Evolutionary conservation across 805 yeast species (phyloP).

Genomic region (Suhomyces vadensis): DNA sequence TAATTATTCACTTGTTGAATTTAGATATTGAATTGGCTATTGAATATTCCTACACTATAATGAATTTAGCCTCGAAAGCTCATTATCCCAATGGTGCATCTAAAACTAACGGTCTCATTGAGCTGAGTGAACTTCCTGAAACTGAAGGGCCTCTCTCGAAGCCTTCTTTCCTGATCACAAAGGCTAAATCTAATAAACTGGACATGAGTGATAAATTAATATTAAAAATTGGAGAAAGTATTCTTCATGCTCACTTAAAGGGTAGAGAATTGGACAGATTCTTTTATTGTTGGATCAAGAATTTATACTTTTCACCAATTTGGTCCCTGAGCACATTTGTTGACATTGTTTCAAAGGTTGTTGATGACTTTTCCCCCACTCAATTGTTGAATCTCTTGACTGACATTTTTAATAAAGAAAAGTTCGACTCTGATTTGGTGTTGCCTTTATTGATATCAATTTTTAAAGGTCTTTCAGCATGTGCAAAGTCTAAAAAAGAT

Average conservation of each 20-base stretch:
- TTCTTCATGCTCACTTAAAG: constrained; percentile 50
- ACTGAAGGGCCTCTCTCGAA: too few species aligned
- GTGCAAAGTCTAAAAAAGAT: constrained; percentile 21
- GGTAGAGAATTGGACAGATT: constrained; percentile 61
- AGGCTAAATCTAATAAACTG: neutral
- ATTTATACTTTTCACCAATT: neutral
- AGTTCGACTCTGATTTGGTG: constrained; percentile 4
- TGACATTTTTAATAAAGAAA: constrained; percentile 4
- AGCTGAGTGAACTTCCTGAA: too few species aligned
- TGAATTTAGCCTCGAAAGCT: constrained; percentile 16
- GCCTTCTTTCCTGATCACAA: too few species aligned
- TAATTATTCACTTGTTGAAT: constrained; percentile 49
- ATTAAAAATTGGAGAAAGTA: constrained; percentile 23
- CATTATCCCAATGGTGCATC: neutral
- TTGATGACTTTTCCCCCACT: constrained; percentile 46
- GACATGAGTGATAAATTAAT: neutral
- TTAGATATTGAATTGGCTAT: constrained; percentile 63
- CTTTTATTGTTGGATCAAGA: constrained; percentile 23
- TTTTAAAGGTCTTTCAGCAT: constrained; percentile 44
- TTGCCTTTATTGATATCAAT: constrained; percentile 20
- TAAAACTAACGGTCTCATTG: too few species aligned
- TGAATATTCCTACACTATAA: constrained; percentile 36
- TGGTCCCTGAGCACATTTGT: constrained; percentile 13
- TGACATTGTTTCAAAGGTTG: constrained; percentile 38
- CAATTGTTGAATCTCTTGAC: constrained; percentile 34